A percentile compares a stretch with the other conserved stretches of the same genome.
Conservation (phyloP, 1,139 yeast species). For the Kazachstania sp. region DNA sequence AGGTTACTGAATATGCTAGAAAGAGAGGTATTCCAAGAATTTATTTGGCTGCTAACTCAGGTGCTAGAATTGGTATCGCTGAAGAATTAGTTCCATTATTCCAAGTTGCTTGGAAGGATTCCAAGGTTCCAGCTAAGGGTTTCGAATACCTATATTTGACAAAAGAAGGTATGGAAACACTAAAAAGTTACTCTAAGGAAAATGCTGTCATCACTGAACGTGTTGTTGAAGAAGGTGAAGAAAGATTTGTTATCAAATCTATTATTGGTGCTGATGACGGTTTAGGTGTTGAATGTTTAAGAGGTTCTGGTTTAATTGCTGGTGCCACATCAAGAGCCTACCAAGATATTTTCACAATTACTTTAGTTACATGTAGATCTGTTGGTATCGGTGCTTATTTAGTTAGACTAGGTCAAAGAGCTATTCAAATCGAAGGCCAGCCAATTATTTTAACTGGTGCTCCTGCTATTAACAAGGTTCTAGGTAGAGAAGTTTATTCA, state of each 20-base stretch:
- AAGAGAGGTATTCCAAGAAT: conserved; percentile 88
- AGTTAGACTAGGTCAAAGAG: conserved; percentile 97
- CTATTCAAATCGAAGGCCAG: conserved; percentile 97
- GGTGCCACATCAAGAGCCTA: conserved; percentile 98
- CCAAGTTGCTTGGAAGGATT: conserved; percentile 89
- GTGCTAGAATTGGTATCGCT: conserved; percentile 97
- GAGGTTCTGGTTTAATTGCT: conserved; percentile 96
- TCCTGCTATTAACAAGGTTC: conserved; percentile 91
- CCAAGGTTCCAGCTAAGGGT: conserved; percentile 68
- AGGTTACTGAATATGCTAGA: conserved; percentile 88
- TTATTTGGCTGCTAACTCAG: conserved; percentile 94
- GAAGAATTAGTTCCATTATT: conserved; percentile 86
- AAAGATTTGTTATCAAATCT: conserved; percentile 69
- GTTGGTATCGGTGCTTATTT: conserved; percentile 99
- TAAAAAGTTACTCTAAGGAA: conserved; percentile 52
- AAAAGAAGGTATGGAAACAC: conserved; percentile 52
- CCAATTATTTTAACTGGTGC: conserved; percentile 98
- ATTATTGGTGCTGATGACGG: conserved; percentile 94
- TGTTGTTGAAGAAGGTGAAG: conserved; percentile 76
- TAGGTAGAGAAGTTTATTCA: conserved; percentile 94
- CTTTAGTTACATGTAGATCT: conserved; percentile 95
- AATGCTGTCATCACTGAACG: conserved; percentile 67
- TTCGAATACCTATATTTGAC: conserved; percentile 80
- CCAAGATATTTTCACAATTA: conserved; percentile 91
- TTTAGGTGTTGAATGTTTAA: conserved; percentile 94